Conservation (phyloP, 306 rosid genomes). For the Morella rubra region DNA sequence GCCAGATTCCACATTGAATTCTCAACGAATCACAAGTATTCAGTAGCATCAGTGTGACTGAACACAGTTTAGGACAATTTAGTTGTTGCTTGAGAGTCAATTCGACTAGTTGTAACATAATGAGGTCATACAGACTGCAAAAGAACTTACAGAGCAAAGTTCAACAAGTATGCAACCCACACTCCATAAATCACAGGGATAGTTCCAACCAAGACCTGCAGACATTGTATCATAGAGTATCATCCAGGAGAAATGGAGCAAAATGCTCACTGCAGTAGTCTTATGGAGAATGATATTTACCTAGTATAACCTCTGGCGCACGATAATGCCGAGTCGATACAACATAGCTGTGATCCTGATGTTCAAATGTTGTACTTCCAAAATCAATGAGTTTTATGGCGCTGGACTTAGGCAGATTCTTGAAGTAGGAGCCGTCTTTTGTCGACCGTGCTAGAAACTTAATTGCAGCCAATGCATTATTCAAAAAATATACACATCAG, state of each 20-base stretch:
- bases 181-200: constrained; percentile 89
- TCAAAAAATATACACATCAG: constrained; percentile 10
- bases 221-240: constrained; percentile 21
- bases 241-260: constrained; percentile 3
- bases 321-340: constrained; percentile 88
- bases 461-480: constrained; percentile 17
- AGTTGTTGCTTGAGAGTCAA: not conserved
- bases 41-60: not conserved
- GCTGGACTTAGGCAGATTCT: constrained; percentile 75
- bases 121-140: not conserved
- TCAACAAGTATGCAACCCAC: constrained; percentile 88
- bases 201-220: constrained; percentile 88
- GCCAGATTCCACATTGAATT: not conserved
- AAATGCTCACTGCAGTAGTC: constrained; percentile 1
- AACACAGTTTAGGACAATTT: not conserved
- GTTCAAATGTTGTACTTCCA: constrained; percentile 79
- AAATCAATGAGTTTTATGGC: constrained; percentile 85
- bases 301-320: constrained; percentile 82
- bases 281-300: constrained; percentile 36
- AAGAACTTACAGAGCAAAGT: constrained; percentile 77
- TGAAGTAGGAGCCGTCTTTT: constrained; percentile 70
- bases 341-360: constrained; percentile 77
- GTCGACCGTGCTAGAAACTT: constrained; percentile 59
- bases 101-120: constrained; percentile 4
- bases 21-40: not conserved